Evolutionary conservation across 805 yeast genomes (phyloP), one percentile per base, ranked within the genome.

Genomic region (Metschnikowia chrysomelidarum): DNA sequence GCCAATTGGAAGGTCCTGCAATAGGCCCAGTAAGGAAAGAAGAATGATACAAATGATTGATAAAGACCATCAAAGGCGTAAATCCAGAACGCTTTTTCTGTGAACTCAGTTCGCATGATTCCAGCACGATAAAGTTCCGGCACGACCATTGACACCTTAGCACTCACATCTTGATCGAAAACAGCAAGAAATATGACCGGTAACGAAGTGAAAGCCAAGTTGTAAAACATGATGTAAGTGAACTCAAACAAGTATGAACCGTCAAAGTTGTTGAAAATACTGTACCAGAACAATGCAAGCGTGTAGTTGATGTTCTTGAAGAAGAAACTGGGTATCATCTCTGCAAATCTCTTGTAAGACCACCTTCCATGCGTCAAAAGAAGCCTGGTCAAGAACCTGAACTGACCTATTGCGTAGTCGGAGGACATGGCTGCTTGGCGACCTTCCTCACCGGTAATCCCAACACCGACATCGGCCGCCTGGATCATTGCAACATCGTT

Each of bases 401-500:
- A 84, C 57, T 84, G 93, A 2, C 88, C 94, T 51, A 84, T 67
- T 3, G 88, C 91, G 57, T 82, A 84, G 63, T 84, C 94, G 0
- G 89, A 78, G 1, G 87, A 77, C 94, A 84, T 84, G 7, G 80
- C 93, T 2, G 94, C 94, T 53, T 83, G 89, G 34, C 93, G 64
- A 41, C 94, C 94, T 62, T 84, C 94, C 49, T 82, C 86, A 46
- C 94, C 94, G 5, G 88, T 91, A 51, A 84, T 83, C 45, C 94
- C 94, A 24, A 85, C 81, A 38, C 94, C 94, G 21, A 85, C 78
- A 55, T 85, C 82, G 4, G 94, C 91, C 21, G 86, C 83, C 52
- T 83, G 91, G 44, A 84, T 85, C 94, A 84, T 84, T 7, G 93
- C 85, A 32, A 84, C 93, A 57, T 84, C 94, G 53, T 84, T 84